phyloP scores from a whole-genome alignment of 2,329 filamentous ascomycete genomes.

The Rutstroemia sp. region DNA sequence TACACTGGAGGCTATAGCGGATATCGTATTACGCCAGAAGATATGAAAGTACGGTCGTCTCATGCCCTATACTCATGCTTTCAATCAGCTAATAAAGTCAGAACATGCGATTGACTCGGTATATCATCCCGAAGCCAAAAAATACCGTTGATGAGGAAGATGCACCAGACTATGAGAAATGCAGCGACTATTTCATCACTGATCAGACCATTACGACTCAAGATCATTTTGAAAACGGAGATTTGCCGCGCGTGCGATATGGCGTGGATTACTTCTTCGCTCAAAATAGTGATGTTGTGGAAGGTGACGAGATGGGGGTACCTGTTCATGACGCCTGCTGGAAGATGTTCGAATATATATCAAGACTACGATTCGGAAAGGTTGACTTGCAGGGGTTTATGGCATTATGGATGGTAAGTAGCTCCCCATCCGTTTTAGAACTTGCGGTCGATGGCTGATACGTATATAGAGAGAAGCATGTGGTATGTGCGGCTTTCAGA shows the following conservation, averaged over 20 bases:
- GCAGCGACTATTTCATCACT: constrained; percentile 10
- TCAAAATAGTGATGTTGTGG: neutral
- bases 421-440: no score
- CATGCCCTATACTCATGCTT: neutral
- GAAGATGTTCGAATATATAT: constrained; percentile 14
- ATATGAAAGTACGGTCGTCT: neutral
- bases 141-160: neutral
- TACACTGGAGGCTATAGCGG: neutral
- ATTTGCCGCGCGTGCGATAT: neutral
- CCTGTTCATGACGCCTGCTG: constrained; percentile 14
- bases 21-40: neutral
- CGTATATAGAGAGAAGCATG: constrained; percentile 4
- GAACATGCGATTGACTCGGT: constrained; percentile 6
- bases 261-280: neutral
- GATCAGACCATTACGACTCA: constrained; percentile 1
- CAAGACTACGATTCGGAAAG: constrained; percentile 7
- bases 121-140: constrained; percentile 8
- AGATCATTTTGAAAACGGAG: neutral
- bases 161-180: constrained; percentile 5
- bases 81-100: neutral
- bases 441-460: neutral
- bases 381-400: constrained; percentile 14
- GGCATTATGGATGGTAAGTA: constrained; percentile 10
- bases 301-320: neutral
- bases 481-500: constrained; percentile 9